Percentiles rank a stretch among this genome's conserved stretches.
phyloP scores from a whole-genome alignment of 169 alveolate species.

The Cryptosporidium parvum region DNA sequence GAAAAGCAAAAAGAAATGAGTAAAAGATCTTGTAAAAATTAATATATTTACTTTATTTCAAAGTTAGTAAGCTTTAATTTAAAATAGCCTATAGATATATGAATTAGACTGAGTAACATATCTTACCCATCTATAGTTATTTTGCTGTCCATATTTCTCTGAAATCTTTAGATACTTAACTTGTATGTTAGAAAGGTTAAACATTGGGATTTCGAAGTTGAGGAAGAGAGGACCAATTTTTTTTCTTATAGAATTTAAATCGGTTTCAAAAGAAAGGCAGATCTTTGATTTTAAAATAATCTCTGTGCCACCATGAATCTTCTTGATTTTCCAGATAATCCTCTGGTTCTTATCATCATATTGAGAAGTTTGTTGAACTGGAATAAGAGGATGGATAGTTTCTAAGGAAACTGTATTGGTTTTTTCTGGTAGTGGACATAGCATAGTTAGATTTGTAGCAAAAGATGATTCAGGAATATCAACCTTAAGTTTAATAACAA shows the following conservation, averaged over 20 bases:
- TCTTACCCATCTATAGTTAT: slow-evolving; percentile 96
- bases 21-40: neutral
- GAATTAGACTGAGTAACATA: slow-evolving; percentile 93
- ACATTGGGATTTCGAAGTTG: slow-evolving; percentile 96
- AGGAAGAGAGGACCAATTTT: slow-evolving; percentile 93
- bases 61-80: neutral
- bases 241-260: slow-evolving; percentile 81
- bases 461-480: slow-evolving; percentile 88
- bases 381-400: slow-evolving; percentile 39
- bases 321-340: slow-evolving; percentile 91
- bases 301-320: slow-evolving; percentile 87
- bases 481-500: slow-evolving; percentile 87
- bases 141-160: slow-evolving; percentile 83
- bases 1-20: neutral
- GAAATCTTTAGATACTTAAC: slow-evolving; percentile 92
- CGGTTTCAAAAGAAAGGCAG: slow-evolving; percentile 74
- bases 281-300: slow-evolving; percentile 69
- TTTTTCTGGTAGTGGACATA: slow-evolving; percentile 87
- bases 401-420: slow-evolving; percentile 72
- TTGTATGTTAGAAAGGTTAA: slow-evolving; percentile 91
- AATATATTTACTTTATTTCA: neutral
- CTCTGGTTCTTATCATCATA: slow-evolving; percentile 86
- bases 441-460: slow-evolving; percentile 87
- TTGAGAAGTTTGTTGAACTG: slow-evolving; percentile 78
- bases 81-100: slow-evolving; percentile 88